Percentiles rank a stretch among this genome's conserved stretches.
Conservation (phyloP, 2,329 filamentous ascomycete genomes). For the Calonectria naviculata region DNA sequence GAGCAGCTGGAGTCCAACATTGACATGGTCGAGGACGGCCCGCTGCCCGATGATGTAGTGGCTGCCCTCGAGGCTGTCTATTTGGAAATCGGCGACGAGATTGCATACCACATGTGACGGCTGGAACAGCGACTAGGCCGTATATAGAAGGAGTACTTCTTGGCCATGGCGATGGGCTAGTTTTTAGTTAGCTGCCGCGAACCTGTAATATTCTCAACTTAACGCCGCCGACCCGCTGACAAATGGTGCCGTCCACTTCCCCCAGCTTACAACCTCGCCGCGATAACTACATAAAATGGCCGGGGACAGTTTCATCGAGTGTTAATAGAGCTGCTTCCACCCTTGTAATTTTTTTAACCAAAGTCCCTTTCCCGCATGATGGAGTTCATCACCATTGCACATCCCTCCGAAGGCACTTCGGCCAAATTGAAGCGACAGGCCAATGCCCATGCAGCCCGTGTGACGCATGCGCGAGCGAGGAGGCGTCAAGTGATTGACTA, state of each 20-base stretch:
- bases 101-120: slow-evolving; percentile 32
- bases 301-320: neutral
- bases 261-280: neutral
- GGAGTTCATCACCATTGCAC: slow-evolving; percentile 23
- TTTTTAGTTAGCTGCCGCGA: neutral
- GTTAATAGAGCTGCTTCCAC: neutral
- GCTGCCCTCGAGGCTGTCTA: slow-evolving; percentile 35
- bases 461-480: slow-evolving; percentile 21
- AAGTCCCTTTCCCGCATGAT: neutral
- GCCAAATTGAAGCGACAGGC: slow-evolving; percentile 14
- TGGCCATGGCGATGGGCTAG: slow-evolving; percentile 14
- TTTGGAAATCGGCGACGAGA: slow-evolving; percentile 21
- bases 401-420: slow-evolving; percentile 1
- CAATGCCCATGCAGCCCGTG: slow-evolving; percentile 24
- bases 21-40: slow-evolving; percentile 50
- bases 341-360: neutral
- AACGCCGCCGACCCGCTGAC: slow-evolving; percentile 10
- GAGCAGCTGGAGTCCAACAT: slow-evolving; percentile 50
- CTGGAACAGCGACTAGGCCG: slow-evolving; percentile 9
- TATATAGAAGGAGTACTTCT: slow-evolving; percentile 30
- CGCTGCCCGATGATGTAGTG: slow-evolving; percentile 50
- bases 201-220: neutral
- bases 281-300: neutral
- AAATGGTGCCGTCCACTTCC: slow-evolving; percentile 7
- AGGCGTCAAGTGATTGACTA: slow-evolving; percentile 5